phyloP scores from a whole-genome alignment of 2,329 filamentous ascomycete genomes.

The Bipolaris sorokiniana region DNA sequence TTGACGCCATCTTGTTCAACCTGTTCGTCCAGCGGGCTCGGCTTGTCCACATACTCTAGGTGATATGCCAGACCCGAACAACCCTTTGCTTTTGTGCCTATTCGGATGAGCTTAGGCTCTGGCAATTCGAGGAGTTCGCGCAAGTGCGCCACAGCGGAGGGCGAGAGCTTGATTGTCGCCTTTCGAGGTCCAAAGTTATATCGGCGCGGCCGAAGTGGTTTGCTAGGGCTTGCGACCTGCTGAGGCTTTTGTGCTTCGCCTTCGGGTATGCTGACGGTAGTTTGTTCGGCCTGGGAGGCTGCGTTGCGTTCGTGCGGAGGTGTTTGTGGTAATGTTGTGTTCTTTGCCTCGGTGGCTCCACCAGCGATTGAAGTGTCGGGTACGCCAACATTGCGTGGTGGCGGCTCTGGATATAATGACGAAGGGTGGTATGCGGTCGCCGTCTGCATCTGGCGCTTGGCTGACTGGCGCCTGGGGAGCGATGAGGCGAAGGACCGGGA shows the following conservation, averaged over 20 bases:
- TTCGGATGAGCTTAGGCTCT: conserved; percentile 88
- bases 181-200: conserved; percentile 80
- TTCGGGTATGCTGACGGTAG: conserved; percentile 62
- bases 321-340: conserved; percentile 54
- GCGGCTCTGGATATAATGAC: conserved; percentile 61
- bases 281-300: conserved; percentile 31
- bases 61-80: conserved; percentile 95
- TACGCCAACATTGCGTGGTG: conserved; percentile 63
- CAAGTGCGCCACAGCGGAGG: conserved; percentile 79
- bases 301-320: conserved; percentile 33
- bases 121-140: conserved; percentile 79
- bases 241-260: conserved; percentile 67
- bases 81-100: conserved; percentile 91
- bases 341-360: conserved; percentile 55
- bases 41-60: conserved; percentile 92
- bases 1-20: conserved; percentile 96
- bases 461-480: conserved; percentile 42
- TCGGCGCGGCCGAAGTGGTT: conserved; percentile 62
- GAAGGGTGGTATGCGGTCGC: conserved; percentile 69
- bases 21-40: conserved; percentile 84
- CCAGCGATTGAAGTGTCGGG: conserved; percentile 67
- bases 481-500: conserved; percentile 54
- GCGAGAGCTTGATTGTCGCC: conserved; percentile 86
- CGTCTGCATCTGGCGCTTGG: conserved; percentile 62
- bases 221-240: conserved; percentile 55